Percentiles rank a stretch among this genome's conserved stretches.
Evolutionary conservation across 2,329 filamentous ascomycete genomes (phyloP).

Genomic region (Penicillium brevicompactum): DNA sequence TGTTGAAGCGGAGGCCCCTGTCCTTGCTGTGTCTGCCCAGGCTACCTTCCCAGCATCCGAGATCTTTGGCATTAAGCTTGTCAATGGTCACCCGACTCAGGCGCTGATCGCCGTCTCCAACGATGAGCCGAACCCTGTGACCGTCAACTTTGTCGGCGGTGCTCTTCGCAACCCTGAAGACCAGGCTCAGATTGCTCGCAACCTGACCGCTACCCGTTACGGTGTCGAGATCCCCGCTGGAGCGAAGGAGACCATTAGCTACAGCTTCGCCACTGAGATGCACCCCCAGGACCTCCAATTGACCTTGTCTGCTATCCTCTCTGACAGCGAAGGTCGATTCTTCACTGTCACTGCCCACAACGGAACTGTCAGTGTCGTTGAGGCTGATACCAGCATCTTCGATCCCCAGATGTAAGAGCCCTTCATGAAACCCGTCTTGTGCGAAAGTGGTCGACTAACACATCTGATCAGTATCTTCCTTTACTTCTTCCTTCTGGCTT

Average conservation of each 20-base stretch:
- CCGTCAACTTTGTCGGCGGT: slow-evolving; percentile 75
- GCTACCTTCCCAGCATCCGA: slow-evolving; percentile 67
- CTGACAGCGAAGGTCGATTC: slow-evolving; percentile 65
- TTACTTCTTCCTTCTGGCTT: slow-evolving; percentile 82
- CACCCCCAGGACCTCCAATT: slow-evolving; percentile 86
- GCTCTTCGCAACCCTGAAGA: slow-evolving; percentile 65
- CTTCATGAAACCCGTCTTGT: not conserved
- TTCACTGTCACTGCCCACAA: slow-evolving; percentile 81
- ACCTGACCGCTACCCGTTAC: slow-evolving; percentile 79
- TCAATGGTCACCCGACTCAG: slow-evolving; percentile 87
- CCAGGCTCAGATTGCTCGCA: slow-evolving; percentile 69
- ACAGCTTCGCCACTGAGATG: slow-evolving; percentile 86
- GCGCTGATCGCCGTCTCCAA: slow-evolving; percentile 83
- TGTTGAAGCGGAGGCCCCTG: slow-evolving; percentile 64
- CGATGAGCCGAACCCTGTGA: slow-evolving; percentile 77
- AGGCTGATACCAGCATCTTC: slow-evolving; percentile 86
- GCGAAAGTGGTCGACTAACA: slow-evolving; percentile 17
- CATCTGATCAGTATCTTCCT: slow-evolving; percentile 77
- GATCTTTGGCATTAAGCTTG: slow-evolving; percentile 91
- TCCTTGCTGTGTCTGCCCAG: slow-evolving; percentile 57
- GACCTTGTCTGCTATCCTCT: slow-evolving; percentile 73
- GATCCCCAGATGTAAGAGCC: slow-evolving; percentile 86
- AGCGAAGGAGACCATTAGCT: slow-evolving; percentile 74
- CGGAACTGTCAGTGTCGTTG: slow-evolving; percentile 81
- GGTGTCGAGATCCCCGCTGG: slow-evolving; percentile 73